Evolutionary conservation across 441 rosid genomes (phyloP), one percentile per base, ranked within the genome.

Genomic region (Arabidopsis lyrata): DNA sequence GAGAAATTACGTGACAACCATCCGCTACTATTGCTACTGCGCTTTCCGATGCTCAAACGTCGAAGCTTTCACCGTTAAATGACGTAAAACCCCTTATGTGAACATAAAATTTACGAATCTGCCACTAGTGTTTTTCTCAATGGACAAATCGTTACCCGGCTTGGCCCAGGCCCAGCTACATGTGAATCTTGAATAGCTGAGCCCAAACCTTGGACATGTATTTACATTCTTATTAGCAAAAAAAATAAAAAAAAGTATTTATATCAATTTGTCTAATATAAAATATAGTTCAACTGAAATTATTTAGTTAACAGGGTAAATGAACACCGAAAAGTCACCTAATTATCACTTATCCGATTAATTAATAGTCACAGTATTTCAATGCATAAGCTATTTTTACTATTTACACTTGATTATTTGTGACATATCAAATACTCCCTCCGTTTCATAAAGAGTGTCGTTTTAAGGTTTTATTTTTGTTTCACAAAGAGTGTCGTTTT

Each of bases 141-240:
- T 69, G 45, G 55, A 44, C 20, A n/a, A 6, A 44, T 42, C 20
- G 14, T 2, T 56, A 8, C 44, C 34, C 2, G 22, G 9, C 49
- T 60, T 11, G 10, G 60, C 42, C 14, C 42, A 20, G 20, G 66
- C 74, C 74, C 65, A 69, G 12, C 15, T 12, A 8, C 16, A 44
- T 5, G 44, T 55, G 3, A n/a, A 22, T 22, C 24, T 22, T 22
- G 4, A 5, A 15, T 6, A 29, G 20, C 45, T 69, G 32, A 58
- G 66, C 66, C 74, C 57, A 70, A 9, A 34, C 31, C 39, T 58
- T 10, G n/a, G 0, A 7, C 32, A 36, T 20, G 20, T 20, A 20
- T 20, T 20, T 20, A 20, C 20, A 20, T 20, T 20, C 20, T 20
- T 20, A 20, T 20, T 20, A 20, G 20, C 20, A 20, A 20, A 20